Conservation (phyloP, 2,329 filamentous ascomycete species). For the Trichoderma sp. region DNA sequence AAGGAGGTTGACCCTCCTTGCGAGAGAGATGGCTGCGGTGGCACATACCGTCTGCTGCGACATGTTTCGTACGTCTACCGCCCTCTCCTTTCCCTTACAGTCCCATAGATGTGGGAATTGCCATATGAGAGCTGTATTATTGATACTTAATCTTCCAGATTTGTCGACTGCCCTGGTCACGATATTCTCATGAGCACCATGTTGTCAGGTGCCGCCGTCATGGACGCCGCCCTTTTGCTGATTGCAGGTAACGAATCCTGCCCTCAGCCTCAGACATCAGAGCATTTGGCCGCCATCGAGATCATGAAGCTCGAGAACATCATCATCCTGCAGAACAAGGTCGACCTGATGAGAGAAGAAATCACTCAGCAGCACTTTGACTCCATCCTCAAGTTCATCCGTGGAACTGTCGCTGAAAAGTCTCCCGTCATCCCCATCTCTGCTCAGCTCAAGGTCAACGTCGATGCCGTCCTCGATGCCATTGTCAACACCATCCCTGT, state of each 20-base stretch:
- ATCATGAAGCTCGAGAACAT: constrained; percentile 99
- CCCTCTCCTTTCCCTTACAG: background rate
- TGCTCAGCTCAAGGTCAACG: constrained; percentile 99
- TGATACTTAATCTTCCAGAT: constrained; percentile 54
- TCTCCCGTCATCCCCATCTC: constrained; percentile 95
- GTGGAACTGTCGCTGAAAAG: constrained; percentile 93
- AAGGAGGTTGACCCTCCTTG: constrained; percentile 98
- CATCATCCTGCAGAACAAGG: constrained; percentile 99
- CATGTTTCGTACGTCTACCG: constrained; percentile 78
- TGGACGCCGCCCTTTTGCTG: constrained; percentile 95
- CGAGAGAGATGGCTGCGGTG: constrained; percentile 87
- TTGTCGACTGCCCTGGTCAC: constrained; percentile 98
- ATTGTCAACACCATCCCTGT: constrained; percentile 95
- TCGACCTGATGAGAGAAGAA: constrained; percentile 97
- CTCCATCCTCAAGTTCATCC: constrained; percentile 97
- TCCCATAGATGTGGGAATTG: background rate
- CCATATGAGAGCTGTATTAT: background rate
- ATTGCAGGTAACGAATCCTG: constrained; percentile 99
- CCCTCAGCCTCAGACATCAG: constrained; percentile 96
- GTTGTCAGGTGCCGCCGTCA: constrained; percentile 98
- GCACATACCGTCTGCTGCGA: constrained; percentile 84
- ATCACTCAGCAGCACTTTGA: constrained; percentile 92
- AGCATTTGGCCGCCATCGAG: constrained; percentile 98
- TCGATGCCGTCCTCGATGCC: constrained; percentile 95
- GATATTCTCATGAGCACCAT: constrained; percentile 99